Evolutionary conservation across 345 rosid species (phyloP), one percentile per base, ranked within the genome.

Genomic region (Noccaea caerulescens): DNA sequence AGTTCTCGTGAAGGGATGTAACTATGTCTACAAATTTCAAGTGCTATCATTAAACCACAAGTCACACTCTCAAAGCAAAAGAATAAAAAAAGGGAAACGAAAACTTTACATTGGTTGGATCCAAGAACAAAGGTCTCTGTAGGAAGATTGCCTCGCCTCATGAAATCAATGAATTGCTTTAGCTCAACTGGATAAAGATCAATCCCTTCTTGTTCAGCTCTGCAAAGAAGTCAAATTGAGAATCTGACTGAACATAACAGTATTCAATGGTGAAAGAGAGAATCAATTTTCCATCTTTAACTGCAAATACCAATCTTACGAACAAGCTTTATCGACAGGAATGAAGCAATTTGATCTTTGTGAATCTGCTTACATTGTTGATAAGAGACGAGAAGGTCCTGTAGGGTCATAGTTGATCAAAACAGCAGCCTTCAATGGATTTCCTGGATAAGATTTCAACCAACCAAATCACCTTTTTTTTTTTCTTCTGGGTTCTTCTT

Each of bases 351-450:
- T 25, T 2, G 27, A 25, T 25, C 3, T 25, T 25, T 25, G 27
- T 1, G 27, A 64, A 16, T 32, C 4, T 2, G 42, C 84, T 71
- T 81, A 90, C 98, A 90, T 82, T 37, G 90, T 85, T 53, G 97
- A 93, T 61, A 90, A 72, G 77, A 93, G 56, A 54, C 96, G 92
- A 77, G 93, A 87, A 7, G 97, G 96, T 30, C 78, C 88, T 16
- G 83, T 50, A 1, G 96, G 92, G 16, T 93, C 92, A n/a, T 90
- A 73, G 72, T 88, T 90, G 63, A 90, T 79, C 41, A 93, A 84
- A 72, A 93, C 41, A 63, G 92, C 92, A 55, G 86, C 89, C 82
- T 82, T 87, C 82, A 90, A 75, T 2, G 96, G 93, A 61, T 75
- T 73, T n/a, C 86, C 96, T 87, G 70, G 56, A 65, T 4, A 0